Base-by-base conservation (phyloP, 257 asterid species). In the Eucommia ulmoides region DNA sequence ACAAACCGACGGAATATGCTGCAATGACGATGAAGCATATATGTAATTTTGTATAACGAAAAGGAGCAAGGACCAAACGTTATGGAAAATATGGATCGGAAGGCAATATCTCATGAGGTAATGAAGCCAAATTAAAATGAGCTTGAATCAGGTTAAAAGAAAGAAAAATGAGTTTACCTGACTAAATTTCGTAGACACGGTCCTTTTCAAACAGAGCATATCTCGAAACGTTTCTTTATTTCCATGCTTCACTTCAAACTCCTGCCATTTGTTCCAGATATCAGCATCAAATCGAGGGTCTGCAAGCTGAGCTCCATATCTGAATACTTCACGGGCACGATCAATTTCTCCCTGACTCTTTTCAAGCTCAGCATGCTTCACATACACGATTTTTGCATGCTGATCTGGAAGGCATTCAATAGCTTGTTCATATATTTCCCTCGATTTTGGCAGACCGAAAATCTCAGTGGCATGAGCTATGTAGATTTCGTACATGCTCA, bases 211-310 rank as follows among this genome's bases (percentile, higher is more conserved):
- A 23, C 96, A 81, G 23, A 79, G 93, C 96, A 86, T 91, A 65
- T 86, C 99, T 1, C 85, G 62, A 78, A 83, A 91, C 33, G 99
- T 91, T 64, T 84, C 97, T 70, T 81, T 87, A 33, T 88, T 88
- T 29, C 97, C 95, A 56, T 84, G 95, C 65, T 77, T 92, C 68
- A 88, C 93, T 60, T 88, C 97, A 58, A 88, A 88, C 44, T 91
- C 88, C 24, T 86, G 80, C 99, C 99, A 91, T 67, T 83, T 91
- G 56, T 49, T 55, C 99, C 99, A 91, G 79, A 86, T 81, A 48
- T 77, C 94, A 14, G 82, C 69, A 41, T 86, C 95, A 11, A 94
- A 71, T 63, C 93, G 73, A 1, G 96, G 99, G 67, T 91, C 94
- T 1, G 95, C 83, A 57, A 81, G 81, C 68, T 86, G 86, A 0